Evolutionary conservation across 768 basidiomycete genomes (phyloP), one percentile per base, ranked within the genome.

Genomic region (Phylloporus arenicola): DNA sequence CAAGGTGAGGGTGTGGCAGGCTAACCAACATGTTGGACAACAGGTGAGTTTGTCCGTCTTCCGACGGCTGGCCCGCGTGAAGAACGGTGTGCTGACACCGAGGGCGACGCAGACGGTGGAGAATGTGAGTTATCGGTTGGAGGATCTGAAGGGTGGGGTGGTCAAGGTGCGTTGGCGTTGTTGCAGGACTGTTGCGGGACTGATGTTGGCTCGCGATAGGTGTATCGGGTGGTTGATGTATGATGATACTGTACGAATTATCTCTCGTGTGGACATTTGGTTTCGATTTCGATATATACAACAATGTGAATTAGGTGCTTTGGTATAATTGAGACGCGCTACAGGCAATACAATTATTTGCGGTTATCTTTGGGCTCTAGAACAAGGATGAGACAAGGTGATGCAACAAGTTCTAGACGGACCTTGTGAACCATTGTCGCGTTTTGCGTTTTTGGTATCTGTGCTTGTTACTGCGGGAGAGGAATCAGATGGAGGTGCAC

Each of bases 111-210:
- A 78, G 76, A 80, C 72, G 55, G 84, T 92, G 27, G 90, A 92
- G 61, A 75, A 74, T 44, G 84, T 80, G n/a, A 92, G 86, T 60
- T 95, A 93, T 71, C 79, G 88, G 48, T 69, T 92, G 65, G 91
- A 94, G 37, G 92, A 94, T 72, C 64, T 94, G 59, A 93, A 93
- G 72, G 88, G 82, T 60, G 92, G 92, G 11, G 70, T 73, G 22
- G 78, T 92, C 38, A 86, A 89, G 80, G 90, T 91, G 52, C 35
- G 52, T 42, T 29, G 19, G 25, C 35, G 30, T 29, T 29, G 8
- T 10, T 1, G 7, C 7, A 20, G 4, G 20, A 20, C 3, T 11
- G 16, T 27, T 7, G 9, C 1, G 0, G 17, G 22, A n/a, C 54
- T 68, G 47, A 68, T 45, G 6, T 5, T 13, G 35, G 4, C 4